Base-by-base conservation (phyloP, 805 yeast genomes). In the Candida anglica region DNA sequence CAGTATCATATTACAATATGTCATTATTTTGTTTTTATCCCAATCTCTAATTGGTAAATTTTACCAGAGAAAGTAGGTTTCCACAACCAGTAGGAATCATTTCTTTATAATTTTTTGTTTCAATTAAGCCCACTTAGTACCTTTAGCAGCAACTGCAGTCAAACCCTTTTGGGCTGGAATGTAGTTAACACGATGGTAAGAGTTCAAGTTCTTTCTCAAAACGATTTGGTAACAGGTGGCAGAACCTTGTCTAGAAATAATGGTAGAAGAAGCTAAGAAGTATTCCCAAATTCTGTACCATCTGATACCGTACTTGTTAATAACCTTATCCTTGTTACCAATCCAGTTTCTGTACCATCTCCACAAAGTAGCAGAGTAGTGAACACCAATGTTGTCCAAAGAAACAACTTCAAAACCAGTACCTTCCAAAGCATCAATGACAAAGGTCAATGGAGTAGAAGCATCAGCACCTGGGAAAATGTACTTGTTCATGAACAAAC, bases 381-480 rank as follows among this genome's bases (percentile, higher is more conserved):
- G 89, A 36, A 87, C 95, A 61, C 96, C 96, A 50, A 87, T 84
- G 63, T 84, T 87, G 61, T 87, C 96, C 39, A 85, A 64, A 27
- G 82, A 70, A 34, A 80, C 88, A 47, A 86, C 77, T 69, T 87
- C 96, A 56, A 87, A 87, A 3, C 95, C 95, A 38, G 82, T 77
- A 25, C 77, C 80, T 68, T 87, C 96, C 56, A 87, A 75, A 42
- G 75, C 68, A 42, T 82, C 75, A 40, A 80, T 70, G 43, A 86
- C 91, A 53, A 85, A 88, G 40, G 86, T 86, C 48, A 88, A 74
- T 24, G 96, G 96, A 37, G 96, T 88, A 5, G 95, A 86, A 30
- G 96, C 96, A 66, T 87, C 96, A 33, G 96, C 96, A 64, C 96
- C 96, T 28, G 96, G 96, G 86, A 87, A 87, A 57, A 87, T 82